A percentile compares a stretch with the other conserved stretches of the same genome.
Evolutionary conservation across 768 basidiomycete genomes (phyloP).

Genomic region (Paxillus rubicundulus): DNA sequence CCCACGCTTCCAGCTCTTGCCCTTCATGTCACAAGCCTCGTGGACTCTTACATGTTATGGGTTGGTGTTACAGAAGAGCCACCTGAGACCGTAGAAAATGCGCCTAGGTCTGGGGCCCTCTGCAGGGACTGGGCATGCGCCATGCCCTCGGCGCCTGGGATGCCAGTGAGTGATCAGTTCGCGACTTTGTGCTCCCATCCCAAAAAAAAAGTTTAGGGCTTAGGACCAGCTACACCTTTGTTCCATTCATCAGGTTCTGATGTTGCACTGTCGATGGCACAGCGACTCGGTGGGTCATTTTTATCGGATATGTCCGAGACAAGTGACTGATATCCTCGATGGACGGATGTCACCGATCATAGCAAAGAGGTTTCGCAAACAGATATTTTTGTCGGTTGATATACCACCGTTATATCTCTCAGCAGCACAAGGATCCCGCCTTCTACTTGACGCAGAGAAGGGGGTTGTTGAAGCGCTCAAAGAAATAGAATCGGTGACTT

Average conservation of each 20-base stretch:
- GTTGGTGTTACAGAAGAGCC: slow-evolving; percentile 55
- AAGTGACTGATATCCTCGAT: slow-evolving; percentile 5
- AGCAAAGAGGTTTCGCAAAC: slow-evolving; percentile 65
- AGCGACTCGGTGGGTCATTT: slow-evolving; percentile 65
- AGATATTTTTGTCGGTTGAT: slow-evolving; percentile 76
- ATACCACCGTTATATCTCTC: slow-evolving; percentile 37
- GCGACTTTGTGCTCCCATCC: neutral
- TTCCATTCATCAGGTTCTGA: slow-evolving; percentile 63
- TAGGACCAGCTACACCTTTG: slow-evolving; percentile 53
- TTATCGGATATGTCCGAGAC: neutral
- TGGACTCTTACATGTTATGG: slow-evolving; percentile 83
- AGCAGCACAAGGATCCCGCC: slow-evolving; percentile 45
- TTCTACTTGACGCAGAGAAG: slow-evolving; percentile 59
- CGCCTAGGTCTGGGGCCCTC: slow-evolving; percentile 54
- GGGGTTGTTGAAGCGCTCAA: slow-evolving; percentile 50
- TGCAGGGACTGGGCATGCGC: slow-evolving; percentile 81
- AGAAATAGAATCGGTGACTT: slow-evolving; percentile 26
- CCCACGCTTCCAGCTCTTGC: slow-evolving; percentile 54
- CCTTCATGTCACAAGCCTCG: slow-evolving; percentile 64
- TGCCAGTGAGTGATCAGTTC: slow-evolving; percentile 18
- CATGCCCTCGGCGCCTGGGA: slow-evolving; percentile 52
- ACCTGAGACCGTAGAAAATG: slow-evolving; percentile 45
- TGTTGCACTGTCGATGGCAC: slow-evolving; percentile 69
- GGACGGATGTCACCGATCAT: slow-evolving; percentile 6
- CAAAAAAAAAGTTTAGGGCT: neutral